These are phyloP conservation scores for Sideroxylon spinosum DNA, from an alignment of 179 eudicot species.

Conservation along the genomic window DNA sequence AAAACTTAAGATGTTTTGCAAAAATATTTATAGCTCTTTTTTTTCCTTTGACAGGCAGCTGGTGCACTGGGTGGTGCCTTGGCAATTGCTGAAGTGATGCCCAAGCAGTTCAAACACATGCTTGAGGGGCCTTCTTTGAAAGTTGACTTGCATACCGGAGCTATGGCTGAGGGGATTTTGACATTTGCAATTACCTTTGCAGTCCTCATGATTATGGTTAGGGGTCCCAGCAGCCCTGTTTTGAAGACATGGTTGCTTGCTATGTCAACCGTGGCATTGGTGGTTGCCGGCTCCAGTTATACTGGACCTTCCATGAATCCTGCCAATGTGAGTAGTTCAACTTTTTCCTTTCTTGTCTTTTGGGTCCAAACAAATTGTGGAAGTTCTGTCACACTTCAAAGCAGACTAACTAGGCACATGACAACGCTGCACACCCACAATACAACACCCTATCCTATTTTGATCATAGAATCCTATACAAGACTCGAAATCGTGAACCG, in stretches of 20 bases:
- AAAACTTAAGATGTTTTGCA: background rate
- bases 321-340: conserved; percentile 59
- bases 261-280: conserved; percentile 55
- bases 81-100: conserved; percentile 70
- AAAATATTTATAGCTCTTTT: background rate
- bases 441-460: no score
- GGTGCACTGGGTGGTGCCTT: conserved; percentile 82
- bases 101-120: conserved; percentile 67
- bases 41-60: conserved; percentile 45
- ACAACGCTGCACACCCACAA: no score
- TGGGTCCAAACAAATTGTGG: background rate
- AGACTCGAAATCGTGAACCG: no score
- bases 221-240: conserved; percentile 50
- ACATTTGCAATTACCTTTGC: conserved; percentile 63
- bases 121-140: conserved; percentile 74
- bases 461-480: no score
- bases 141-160: conserved; percentile 85
- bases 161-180: conserved; percentile 71
- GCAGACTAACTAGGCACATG: no score
- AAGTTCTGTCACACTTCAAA: background rate
- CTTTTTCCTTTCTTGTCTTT: background rate
- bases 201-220: conserved; percentile 54
- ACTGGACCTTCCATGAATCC: conserved; percentile 97
- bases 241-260: conserved; percentile 71
- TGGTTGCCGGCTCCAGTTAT: conserved; percentile 58